Evolutionary conservation across 2,329 filamentous ascomycete species (phyloP), one percentile per base, ranked within the genome.

Genomic region (Ophiostoma ulmi): DNA sequence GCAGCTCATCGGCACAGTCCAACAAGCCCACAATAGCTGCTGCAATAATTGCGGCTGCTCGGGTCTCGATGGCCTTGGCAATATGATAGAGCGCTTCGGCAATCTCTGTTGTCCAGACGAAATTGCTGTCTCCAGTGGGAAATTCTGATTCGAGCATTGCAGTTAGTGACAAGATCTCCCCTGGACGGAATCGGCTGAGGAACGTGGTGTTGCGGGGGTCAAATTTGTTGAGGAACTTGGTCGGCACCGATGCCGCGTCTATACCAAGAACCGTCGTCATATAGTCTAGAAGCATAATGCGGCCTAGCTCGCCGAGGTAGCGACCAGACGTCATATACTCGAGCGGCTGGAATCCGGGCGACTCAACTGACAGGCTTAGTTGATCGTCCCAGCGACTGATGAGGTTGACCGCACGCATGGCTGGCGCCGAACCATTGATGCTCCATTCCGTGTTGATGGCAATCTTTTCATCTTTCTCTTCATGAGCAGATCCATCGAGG

Each of bases 401-500:
- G 67, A 94, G 83, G 0, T 83, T 81, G 26, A 89, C 80, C 35
- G 88, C 83, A 35, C 84, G 82, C 70, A 94, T 80, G 0, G 91
- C 90, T 7, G 84, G 82, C n/a, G 88, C 88, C 1, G 91, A 88
- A 7, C 91, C 91, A 36, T 89, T 89, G 75, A 95, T 93, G 69
- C 90, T 91, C 90, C 91, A 94, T 79, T 95, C 92, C 0, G 92
- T 94, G 77, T 94, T 94, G 73, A 94, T 88, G 5, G 92, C 87
- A 17, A 93, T 89, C 74, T 36, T n/a, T 36, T 39, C 20, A 20
- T 39, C 61, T 17, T 39, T 22, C n/a, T 26, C 20, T 20, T 22
- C 35, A n/a, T 64, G 17, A 17, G 3, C 3, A 1, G 8, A n/a
- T 14, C 63, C 63, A 17, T 65, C 85, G 81, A 13, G 89, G 14